These are phyloP conservation scores for Colletotrichum sp. DNA, from an alignment of 2,329 filamentous ascomycete species.

Conservation along the genomic window DNA sequence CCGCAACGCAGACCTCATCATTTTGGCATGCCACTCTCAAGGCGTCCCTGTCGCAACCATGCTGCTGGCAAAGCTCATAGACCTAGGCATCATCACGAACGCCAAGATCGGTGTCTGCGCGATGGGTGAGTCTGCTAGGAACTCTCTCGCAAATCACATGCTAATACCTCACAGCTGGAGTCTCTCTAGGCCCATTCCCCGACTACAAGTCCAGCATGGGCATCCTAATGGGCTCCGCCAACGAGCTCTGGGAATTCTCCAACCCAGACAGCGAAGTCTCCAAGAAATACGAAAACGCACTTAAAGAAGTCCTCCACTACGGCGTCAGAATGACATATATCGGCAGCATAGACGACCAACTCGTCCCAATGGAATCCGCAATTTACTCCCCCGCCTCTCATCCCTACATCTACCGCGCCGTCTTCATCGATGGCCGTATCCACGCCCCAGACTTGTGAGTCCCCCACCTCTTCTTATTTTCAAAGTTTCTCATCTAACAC, in stretches of 20 bases:
- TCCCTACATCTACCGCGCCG: slow-evolving; percentile 93
- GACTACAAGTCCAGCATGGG: slow-evolving; percentile 89
- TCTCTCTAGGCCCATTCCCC: slow-evolving; percentile 90
- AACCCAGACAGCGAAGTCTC: slow-evolving; percentile 82
- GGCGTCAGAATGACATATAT: slow-evolving; percentile 86
- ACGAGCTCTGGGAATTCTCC: slow-evolving; percentile 93
- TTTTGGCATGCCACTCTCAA: slow-evolving; percentile 94
- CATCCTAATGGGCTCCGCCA: slow-evolving; percentile 87
- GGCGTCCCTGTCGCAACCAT: slow-evolving; percentile 94
- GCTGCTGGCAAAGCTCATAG: slow-evolving; percentile 89
- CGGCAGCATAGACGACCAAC: slow-evolving; percentile 95
- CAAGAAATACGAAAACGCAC: slow-evolving; percentile 76
- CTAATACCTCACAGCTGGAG: slow-evolving; percentile 64
- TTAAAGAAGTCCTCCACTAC: slow-evolving; percentile 76
- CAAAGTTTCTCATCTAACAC: not conserved
- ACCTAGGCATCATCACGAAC: slow-evolving; percentile 81
- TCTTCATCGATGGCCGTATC: slow-evolving; percentile 91
- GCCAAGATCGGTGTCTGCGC: slow-evolving; percentile 86
- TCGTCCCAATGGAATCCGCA: slow-evolving; percentile 90
- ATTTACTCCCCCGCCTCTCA: slow-evolving; percentile 86
- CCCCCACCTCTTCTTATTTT: not conserved
- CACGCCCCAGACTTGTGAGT: slow-evolving; percentile 87
- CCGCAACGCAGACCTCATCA: slow-evolving; percentile 82
- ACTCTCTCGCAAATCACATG: not conserved
- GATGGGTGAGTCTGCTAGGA: slow-evolving; percentile 53